Evolutionary conservation across 2,329 filamentous ascomycete species (phyloP).

Genomic region (Kalmusia sp.): DNA sequence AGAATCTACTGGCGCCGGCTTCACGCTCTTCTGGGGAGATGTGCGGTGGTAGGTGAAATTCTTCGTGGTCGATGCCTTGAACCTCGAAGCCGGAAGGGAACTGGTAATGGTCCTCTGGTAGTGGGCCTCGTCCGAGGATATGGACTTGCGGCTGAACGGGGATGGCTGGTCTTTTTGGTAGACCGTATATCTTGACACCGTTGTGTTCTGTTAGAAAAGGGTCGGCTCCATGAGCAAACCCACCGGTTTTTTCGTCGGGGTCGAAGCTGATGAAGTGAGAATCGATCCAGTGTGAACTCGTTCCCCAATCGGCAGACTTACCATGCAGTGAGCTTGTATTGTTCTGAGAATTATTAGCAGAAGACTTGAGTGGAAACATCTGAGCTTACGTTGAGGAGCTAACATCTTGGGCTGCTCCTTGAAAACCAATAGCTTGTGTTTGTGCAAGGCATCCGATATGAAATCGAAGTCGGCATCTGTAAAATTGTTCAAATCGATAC

Average conservation of each 20-base stretch:
- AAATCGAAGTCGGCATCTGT: constrained; percentile 18
- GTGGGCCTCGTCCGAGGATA: constrained; percentile 15
- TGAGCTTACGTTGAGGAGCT: constrained; percentile 9
- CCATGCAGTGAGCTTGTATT: constrained; percentile 14
- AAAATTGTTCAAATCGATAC: constrained; percentile 20
- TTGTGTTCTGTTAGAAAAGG: constrained; percentile 15
- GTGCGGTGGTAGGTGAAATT: constrained; percentile 19
- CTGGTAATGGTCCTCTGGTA: constrained; percentile 16
- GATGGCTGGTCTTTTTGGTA: constrained; percentile 17
- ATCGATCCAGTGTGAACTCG: background rate
- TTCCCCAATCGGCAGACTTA: background rate
- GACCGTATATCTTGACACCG: constrained; percentile 15
- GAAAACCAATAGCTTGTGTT: constrained; percentile 16
- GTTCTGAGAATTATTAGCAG: background rate
- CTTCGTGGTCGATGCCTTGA: constrained; percentile 18
- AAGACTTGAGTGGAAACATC: too few species aligned
- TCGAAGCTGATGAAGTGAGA: constrained; percentile 9
- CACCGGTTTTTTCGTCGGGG: constrained; percentile 16
- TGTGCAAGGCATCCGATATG: constrained; percentile 13
- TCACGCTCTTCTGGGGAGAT: constrained; percentile 16
- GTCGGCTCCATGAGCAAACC: constrained; percentile 18
- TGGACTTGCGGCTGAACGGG: constrained; percentile 19
- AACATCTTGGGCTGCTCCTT: constrained; percentile 18
- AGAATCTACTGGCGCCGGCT: constrained; percentile 13
- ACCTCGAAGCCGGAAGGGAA: constrained; percentile 20